Conservation (phyloP, 768 basidiomycete species). For the Hortiboletus campestris region DNA sequence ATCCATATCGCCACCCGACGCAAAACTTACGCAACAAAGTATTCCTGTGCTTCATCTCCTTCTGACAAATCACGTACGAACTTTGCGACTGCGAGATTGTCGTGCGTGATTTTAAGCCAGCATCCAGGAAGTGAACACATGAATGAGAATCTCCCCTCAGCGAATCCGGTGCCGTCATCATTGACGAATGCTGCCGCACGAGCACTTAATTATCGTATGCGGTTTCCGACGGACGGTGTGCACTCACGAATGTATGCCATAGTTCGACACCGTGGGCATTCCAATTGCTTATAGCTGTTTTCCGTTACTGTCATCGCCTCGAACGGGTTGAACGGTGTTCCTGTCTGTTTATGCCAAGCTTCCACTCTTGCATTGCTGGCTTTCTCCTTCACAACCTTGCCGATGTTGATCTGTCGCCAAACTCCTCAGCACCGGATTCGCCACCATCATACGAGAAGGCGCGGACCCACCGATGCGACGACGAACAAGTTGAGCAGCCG, state of each 20-base stretch:
- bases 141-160: constrained; percentile 40
- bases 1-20: background rate
- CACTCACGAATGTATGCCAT: constrained; percentile 33
- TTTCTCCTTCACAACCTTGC: constrained; percentile 14
- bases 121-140: constrained; percentile 41
- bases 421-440: background rate
- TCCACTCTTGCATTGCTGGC: constrained; percentile 14
- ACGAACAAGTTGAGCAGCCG: constrained; percentile 28
- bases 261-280: constrained; percentile 37
- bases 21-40: constrained; percentile 38
- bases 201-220: background rate
- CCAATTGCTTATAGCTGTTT: constrained; percentile 25
- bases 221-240: background rate
- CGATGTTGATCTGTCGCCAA: constrained; percentile 24
- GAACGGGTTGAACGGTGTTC: constrained; percentile 35
- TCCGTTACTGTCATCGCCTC: constrained; percentile 29
- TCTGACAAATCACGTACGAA: constrained; percentile 40
- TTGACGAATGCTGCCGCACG: constrained; percentile 40
- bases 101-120: constrained; percentile 39
- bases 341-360: constrained; percentile 26
- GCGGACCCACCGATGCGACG: constrained; percentile 27
- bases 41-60: constrained; percentile 14
- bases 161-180: constrained; percentile 44
- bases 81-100: constrained; percentile 42
- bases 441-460: background rate